Base-by-base conservation (phyloP, 2,329 filamentous ascomycete genomes). In the Aspergillus ibericus region DNA sequence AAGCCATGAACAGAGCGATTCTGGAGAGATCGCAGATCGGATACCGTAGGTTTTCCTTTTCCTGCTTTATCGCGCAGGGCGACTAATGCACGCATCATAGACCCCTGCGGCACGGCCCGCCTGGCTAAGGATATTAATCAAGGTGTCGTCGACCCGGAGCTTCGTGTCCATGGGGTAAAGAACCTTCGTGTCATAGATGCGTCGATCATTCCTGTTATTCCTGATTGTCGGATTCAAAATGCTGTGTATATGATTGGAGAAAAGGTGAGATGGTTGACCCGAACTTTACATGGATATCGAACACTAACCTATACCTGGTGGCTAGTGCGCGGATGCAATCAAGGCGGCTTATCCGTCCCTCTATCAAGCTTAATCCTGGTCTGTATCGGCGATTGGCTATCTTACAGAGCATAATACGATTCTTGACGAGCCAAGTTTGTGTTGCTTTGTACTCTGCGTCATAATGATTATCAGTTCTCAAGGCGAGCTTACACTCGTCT, bases 221-320 rank as follows among this genome's bases (percentile, higher is more conserved):
- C 49, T 15, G 49, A 51, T n/a, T 51, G 49, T 38, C 49, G 49
- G 3, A 51, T 51, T 32, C 49, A 51, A 3, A 51, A 51, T 7
- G 32, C 49, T 4, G 49, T 51, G 34, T 51, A 51, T 38, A 51
- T 51, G 49, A 51, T 51, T 15, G 49, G 49, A 7, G 49, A 51
- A 32, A 51, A 51, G 49, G 49, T 51, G 18, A 27, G 49, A 7
- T 9, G 22, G 4, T 25, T 15, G 2, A 9, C 2, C 12, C 9
- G 5, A 18, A 9, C 8, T 13, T 10, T 20, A 15, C 20, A 9
- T 18, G 1, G 34, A 27, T 13, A 16, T 22, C 34, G 13, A 13
- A 12, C 20, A 20, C 18, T 51, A 32, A 32, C 9, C 2, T 3
- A 3, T 5, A 25, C 5, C 22, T 10, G 29, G 3, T 9, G 27